These are phyloP conservation scores for Urochloa ruziziensis DNA, from an alignment of 176 grass and related monocot species.

Conservation along the genomic window DNA sequence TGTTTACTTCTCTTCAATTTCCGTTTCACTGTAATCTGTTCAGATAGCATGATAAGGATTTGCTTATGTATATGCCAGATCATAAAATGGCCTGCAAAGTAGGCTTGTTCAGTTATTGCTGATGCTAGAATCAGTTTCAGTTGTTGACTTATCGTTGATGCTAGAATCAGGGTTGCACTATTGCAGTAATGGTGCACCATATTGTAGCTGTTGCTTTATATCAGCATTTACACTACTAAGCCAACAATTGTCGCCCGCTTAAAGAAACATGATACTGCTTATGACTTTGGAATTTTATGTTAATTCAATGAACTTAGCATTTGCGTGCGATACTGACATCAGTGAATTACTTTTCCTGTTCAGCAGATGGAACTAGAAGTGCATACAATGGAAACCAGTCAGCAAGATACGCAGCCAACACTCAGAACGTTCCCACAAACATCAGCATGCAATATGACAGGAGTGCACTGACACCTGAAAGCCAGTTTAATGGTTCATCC, in stretches of 20 bases:
- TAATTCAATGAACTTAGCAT: neutral
- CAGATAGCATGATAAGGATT: neutral
- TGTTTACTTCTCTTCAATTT: neutral
- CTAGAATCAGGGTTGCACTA: neutral
- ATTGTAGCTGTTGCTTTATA: neutral
- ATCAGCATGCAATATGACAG: constrained; percentile 39
- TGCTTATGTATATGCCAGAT: neutral
- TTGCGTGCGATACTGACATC: neutral
- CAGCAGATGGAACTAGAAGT: constrained; percentile 45
- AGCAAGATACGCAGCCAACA: constrained; percentile 37
- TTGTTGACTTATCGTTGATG: no score
- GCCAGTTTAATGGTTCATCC: constrained; percentile 50
- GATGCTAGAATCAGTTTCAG: no score
- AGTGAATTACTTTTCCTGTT: constrained; percentile 30
- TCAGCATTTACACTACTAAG: constrained; percentile 3
- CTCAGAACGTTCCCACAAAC: constrained; percentile 37
- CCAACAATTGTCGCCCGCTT: neutral
- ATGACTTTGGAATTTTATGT: neutral
- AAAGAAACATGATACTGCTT: constrained; percentile 23
- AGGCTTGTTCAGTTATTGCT: neutral
- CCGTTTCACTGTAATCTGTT: neutral
- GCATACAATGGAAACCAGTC: constrained; percentile 49
- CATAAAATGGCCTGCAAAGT: neutral
- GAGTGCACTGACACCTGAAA: constrained; percentile 36
- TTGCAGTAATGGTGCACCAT: neutral